Evolutionary conservation across 78 protist genomes (phyloP).

Genomic region (Tieghemostelium lacteum): DNA sequence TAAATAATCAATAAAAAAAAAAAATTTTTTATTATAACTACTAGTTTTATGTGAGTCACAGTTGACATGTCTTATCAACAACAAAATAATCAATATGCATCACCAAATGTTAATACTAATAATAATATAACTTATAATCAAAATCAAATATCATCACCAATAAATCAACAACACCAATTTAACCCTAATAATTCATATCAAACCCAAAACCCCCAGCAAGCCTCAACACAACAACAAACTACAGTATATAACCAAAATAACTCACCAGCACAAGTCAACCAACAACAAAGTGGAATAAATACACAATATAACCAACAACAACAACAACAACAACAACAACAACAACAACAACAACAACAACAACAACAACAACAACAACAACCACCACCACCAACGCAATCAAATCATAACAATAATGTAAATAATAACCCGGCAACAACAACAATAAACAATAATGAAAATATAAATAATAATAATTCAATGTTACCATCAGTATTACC

Average conservation of each 20-base stretch:
- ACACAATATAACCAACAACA: slow-evolving; percentile 9
- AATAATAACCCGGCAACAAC: not conserved
- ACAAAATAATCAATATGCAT: too few relatives aligned
- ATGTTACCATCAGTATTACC: not conserved
- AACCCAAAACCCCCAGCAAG: not conserved
- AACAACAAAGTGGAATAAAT: not conserved
- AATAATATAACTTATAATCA: too few relatives aligned
- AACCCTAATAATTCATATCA: too few relatives aligned
- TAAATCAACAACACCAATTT: too few relatives aligned
- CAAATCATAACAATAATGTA: not conserved
- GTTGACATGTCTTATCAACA: too few relatives aligned
- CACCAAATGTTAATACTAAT: too few relatives aligned
- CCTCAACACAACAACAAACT: not conserved
- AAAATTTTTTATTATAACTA: too few relatives aligned
- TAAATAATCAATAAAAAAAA: too few relatives aligned
- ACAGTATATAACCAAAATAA: not conserved
- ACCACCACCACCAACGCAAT: slow-evolving; percentile 20
- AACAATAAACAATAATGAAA: slow-evolving; percentile 5
- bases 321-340: slow-evolving; percentile 11
- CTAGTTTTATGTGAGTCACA: too few relatives aligned
- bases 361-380: slow-evolving; percentile 44
- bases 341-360: slow-evolving; percentile 10
- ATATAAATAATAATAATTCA: not conserved
- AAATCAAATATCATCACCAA: too few relatives aligned
- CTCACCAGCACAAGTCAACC: not conserved